Evolutionary conservation across 2,329 filamentous ascomycete species (phyloP).

Genomic region (Calonectria naviculata): DNA sequence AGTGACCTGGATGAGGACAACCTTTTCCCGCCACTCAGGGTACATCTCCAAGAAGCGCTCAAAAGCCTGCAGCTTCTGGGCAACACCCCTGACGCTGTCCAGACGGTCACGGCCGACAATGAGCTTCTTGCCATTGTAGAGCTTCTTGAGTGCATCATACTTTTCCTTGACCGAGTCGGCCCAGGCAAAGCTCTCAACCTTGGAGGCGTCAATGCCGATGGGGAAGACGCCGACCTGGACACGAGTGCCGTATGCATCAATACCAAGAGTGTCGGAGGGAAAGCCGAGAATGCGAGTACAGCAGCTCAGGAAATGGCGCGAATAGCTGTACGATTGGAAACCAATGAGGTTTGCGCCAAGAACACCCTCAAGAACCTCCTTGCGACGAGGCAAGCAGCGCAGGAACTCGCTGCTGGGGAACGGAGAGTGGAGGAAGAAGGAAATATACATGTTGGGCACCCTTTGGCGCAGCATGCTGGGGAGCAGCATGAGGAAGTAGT

Average conservation of each 20-base stretch:
- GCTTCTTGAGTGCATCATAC: conserved; percentile 76
- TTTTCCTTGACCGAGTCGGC: conserved; percentile 76
- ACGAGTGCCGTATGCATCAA: conserved; percentile 89
- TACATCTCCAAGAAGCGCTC: conserved; percentile 91
- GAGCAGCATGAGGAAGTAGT: conserved; percentile 92
- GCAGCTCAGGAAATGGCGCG: conserved; percentile 93
- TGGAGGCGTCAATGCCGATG: conserved; percentile 91
- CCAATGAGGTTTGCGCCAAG: conserved; percentile 93
- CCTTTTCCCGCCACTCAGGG: conserved; percentile 91
- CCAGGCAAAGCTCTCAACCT: conserved; percentile 81
- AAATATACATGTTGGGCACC: conserved; percentile 89
- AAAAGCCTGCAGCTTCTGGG: conserved; percentile 96
- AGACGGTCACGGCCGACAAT: conserved; percentile 96
- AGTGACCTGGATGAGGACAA: conserved; percentile 94
- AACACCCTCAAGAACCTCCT: conserved; percentile 90
- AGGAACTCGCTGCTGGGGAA: conserved; percentile 98
- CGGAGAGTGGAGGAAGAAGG: conserved; percentile 93
- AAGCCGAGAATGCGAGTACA: conserved; percentile 94
- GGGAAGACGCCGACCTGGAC: conserved; percentile 94
- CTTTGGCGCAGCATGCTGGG: conserved; percentile 90
- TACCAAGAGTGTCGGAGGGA: conserved; percentile 84
- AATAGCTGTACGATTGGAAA: conserved; percentile 96
- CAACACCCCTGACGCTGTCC: conserved; percentile 90
- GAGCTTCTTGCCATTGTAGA: conserved; percentile 92
- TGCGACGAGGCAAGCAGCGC: conserved; percentile 86